Base-by-base conservation (phyloP, 495 filamentous ascomycete genomes). In the Penicillium nucicola region DNA sequence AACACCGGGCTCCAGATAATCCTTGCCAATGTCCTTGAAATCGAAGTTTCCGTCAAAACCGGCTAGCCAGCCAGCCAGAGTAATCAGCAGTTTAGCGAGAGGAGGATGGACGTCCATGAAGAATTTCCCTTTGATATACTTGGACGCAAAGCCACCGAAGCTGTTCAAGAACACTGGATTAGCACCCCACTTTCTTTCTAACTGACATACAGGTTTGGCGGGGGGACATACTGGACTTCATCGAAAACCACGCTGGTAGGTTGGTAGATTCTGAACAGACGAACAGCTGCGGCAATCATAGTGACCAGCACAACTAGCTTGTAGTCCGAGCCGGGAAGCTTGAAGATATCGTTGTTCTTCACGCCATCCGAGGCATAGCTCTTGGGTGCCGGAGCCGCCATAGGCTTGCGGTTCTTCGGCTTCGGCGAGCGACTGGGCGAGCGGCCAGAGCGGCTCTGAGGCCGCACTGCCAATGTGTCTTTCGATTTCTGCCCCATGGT, bases 91-190 rank as follows among this genome's bases (percentile, higher is more conserved):
- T 72, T 98, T 98, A 42, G 93, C 93, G 8, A 98, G 80, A n/a
- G 93, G 93, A 13, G 93, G 93, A 61, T 98, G 93, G 4, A 98
- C 93, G 63, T 98, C 93, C 93, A 98, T 98, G 69, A 98, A 98
- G 77, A 98, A 98, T 56, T 76, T 82, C 55, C 93, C 93, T 71
- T 97, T 97, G 77, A 98, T 97, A 65, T 98, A 98, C 67, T 98
- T 97, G 52, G 88, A 88, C 35, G 93, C 93, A 62, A 97, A 98
- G 4, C 93, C 93, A 60, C 93, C 93, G 71, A 98, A 98, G 68
- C 92, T 95, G 61, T 62, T 43, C 12, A 42, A 31, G 12, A 15
- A 34, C 1, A 23, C 1, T 17, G 35, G 1, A 31, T 42, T 39
- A 46, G 54, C 57, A 17, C 47, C 31, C 25, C 25, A 20, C 17